These are phyloP conservation scores for Clausena lansium DNA, from an alignment of 345 rosid genomes.

Conservation along the genomic window DNA sequence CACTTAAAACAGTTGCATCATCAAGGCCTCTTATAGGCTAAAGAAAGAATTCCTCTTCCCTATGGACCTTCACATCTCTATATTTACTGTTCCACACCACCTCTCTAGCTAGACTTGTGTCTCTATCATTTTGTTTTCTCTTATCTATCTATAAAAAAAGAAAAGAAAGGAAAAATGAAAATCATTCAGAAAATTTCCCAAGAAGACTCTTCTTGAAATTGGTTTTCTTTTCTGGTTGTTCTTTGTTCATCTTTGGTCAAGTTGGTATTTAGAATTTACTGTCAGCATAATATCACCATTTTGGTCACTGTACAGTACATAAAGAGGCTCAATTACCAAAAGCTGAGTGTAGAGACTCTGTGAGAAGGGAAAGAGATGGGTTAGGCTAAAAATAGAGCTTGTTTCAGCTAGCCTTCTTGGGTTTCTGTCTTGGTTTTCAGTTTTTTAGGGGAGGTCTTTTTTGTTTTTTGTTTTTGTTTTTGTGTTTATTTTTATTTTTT, in stretches of 20 bases:
- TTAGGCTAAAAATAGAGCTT: conserved; percentile 29
- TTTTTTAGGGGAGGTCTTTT: not conserved
- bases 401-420: conserved; percentile 12
- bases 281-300: not conserved
- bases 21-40: conserved; percentile 24
- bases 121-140: not conserved
- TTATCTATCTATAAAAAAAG: not conserved
- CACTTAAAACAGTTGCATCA: conserved; percentile 32
- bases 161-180: not conserved
- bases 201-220: conserved; percentile 24
- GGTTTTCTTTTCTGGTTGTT: not conserved
- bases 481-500: not conserved
- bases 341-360: conserved; percentile 18
- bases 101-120: conserved; percentile 1
- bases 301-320: conserved; percentile 13
- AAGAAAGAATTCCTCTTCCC: conserved; percentile 25
- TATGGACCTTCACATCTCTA: not conserved
- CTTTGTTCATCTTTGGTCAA: conserved; percentile 21
- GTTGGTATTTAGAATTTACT: conserved; percentile 6
- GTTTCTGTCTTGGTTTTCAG: conserved; percentile 8
- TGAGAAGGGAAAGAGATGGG: conserved; percentile 37
- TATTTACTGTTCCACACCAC: conserved; percentile 24
- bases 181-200: conserved; percentile 12
- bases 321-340: conserved; percentile 29
- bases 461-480: not conserved